These are phyloP conservation scores for Suhomyces coccinellae DNA, from an alignment of 1,139 yeast genomes.

Conservation along the genomic window DNA sequence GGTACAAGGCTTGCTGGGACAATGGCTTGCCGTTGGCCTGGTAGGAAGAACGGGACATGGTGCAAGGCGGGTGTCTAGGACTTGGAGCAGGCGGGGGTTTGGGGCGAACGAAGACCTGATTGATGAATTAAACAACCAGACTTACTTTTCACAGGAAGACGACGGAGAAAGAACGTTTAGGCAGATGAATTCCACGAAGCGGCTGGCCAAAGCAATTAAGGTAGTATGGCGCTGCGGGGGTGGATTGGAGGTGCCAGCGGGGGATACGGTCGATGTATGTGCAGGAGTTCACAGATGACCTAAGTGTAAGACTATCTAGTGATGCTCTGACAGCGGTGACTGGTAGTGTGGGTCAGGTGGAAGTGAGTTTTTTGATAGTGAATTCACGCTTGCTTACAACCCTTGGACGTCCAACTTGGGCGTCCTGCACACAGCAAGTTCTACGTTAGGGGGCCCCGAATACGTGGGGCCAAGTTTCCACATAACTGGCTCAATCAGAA, in stretches of 20 bases:
- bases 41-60: conserved; percentile 52
- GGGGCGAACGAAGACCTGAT: neutral
- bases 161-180: neutral
- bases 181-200: neutral
- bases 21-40: conserved; percentile 69
- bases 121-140: too few species aligned
- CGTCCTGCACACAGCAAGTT: conserved; percentile 7
- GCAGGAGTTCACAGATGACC: neutral
- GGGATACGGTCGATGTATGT: neutral
- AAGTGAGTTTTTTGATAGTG: conserved; percentile 2
- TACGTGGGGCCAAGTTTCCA: neutral
- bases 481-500: too few species aligned
- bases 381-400: conserved; percentile 14
- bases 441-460: conserved; percentile 10
- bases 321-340: neutral
- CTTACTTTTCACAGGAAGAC: too few species aligned
- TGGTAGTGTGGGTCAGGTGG: conserved; percentile 4
- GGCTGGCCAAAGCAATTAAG: neutral
- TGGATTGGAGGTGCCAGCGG: neutral
- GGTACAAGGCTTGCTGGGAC: conserved; percentile 73
- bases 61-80: neutral
- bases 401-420: conserved; percentile 12
- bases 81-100: too few species aligned
- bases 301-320: neutral
- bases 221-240: neutral